Conservation (phyloP, 225 moss, liverwort and hornwort genomes). For the Straminergon stramineum region DNA sequence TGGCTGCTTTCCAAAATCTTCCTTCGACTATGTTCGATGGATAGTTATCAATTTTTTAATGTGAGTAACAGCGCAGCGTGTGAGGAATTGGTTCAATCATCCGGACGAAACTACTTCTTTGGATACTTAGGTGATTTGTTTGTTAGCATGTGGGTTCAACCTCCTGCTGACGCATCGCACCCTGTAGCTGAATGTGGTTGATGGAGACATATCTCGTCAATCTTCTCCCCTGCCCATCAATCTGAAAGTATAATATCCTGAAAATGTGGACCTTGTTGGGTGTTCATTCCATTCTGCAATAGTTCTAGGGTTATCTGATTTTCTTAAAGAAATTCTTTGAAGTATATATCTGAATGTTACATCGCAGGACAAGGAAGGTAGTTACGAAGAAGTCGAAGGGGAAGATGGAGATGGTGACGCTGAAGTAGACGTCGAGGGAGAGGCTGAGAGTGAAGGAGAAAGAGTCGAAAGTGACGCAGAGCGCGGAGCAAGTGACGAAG, state of each 20-base stretch:
- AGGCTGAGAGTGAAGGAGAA: slow-evolving; percentile 66
- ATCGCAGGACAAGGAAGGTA: slow-evolving; percentile 53
- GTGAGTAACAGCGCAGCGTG: neutral
- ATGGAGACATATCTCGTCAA: neutral
- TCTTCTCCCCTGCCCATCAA: neutral
- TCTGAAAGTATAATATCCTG: neutral
- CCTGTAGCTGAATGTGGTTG: neutral
- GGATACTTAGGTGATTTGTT: neutral
- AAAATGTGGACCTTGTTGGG: neutral
- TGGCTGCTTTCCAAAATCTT: neutral
- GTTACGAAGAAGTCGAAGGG: slow-evolving; percentile 74
- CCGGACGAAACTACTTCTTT: neutral
- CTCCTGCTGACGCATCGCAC: neutral
- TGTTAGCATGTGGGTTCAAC: neutral
- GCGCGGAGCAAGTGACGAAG: slow-evolving; percentile 55
- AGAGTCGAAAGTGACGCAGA: slow-evolving; percentile 82
- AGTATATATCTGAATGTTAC: neutral
- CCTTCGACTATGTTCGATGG: neutral
- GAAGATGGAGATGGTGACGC: slow-evolving; percentile 76
- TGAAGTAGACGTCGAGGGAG: slow-evolving; percentile 67
- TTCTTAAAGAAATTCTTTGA: neutral
- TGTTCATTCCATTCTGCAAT: neutral
- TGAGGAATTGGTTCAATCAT: neutral
- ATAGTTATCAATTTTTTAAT: neutral
- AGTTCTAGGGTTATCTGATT: neutral